Evolutionary conservation across 2,329 filamentous ascomycete species (phyloP).

Genomic region (Dendryphion nanum): DNA sequence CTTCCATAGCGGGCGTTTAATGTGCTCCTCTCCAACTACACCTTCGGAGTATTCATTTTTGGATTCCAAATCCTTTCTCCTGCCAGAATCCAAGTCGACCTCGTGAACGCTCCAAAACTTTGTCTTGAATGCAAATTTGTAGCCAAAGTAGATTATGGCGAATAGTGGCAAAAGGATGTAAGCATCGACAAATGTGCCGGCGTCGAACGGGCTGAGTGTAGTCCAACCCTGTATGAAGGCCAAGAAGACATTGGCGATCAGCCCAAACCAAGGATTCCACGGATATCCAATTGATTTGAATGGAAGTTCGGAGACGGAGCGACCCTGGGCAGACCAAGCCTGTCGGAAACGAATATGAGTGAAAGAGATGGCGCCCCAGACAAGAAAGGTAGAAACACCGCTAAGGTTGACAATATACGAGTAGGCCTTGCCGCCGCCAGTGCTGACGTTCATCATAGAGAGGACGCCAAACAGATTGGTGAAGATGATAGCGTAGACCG

Average conservation of each 20-base stretch:
- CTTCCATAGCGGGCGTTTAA: too few species aligned
- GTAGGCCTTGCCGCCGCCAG: slow-evolving; percentile 12
- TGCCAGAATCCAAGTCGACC: slow-evolving; percentile 41
- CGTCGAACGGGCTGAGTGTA: slow-evolving; percentile 17
- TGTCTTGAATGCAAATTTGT: slow-evolving; percentile 28
- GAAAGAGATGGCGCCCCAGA: slow-evolving; percentile 39
- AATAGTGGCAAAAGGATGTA: slow-evolving; percentile 17
- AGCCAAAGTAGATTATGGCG: slow-evolving; percentile 10
- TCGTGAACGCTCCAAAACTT: slow-evolving; percentile 36
- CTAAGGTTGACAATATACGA: slow-evolving; percentile 16
- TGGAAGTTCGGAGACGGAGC: slow-evolving; percentile 23
- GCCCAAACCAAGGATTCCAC: slow-evolving; percentile 11
- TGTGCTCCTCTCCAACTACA: too few species aligned
- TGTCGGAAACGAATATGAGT: slow-evolving; percentile 44
- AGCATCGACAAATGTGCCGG: slow-evolving; percentile 14
- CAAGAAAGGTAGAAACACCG: slow-evolving; percentile 39
- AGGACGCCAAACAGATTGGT: slow-evolving; percentile 39
- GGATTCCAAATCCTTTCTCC: slow-evolving; percentile 10
- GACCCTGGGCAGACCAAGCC: slow-evolving; percentile 38
- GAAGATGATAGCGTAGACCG: slow-evolving; percentile 32
- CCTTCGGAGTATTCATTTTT: too few species aligned
- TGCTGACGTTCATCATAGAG: slow-evolving; percentile 27
- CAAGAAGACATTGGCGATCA: slow-evolving; percentile 15
- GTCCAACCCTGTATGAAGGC: slow-evolving; percentile 15
- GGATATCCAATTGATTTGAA: slow-evolving; percentile 15